Conservation (phyloP, 192 early-diverging fungal species). For the Entrophospora sp. region DNA sequence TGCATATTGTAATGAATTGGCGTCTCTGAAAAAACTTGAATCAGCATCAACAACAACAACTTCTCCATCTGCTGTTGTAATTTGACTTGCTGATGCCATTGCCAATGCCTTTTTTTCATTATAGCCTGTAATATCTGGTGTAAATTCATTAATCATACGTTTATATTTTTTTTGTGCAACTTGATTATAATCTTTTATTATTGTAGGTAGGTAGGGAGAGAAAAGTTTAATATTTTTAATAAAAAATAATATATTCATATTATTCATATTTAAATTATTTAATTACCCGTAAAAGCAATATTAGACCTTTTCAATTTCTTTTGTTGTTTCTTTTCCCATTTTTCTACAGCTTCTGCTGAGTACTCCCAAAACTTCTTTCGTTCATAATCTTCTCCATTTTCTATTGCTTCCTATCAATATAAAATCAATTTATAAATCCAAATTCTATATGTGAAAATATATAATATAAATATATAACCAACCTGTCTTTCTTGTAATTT, state of each 20-base stretch:
- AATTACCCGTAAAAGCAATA: conserved; percentile 70
- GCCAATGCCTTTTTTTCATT: conserved; percentile 51
- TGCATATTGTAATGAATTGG: conserved; percentile 61
- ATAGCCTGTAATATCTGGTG: conserved; percentile 75
- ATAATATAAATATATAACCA: not conserved
- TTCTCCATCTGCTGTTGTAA: conserved; percentile 31
- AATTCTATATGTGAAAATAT: not conserved
- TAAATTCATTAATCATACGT: conserved; percentile 65
- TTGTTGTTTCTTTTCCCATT: conserved; percentile 74
- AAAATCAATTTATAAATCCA: not conserved
- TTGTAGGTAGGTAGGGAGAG: too few species aligned
- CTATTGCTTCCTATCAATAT: conserved; percentile 44
- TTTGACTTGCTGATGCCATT: conserved; percentile 18
- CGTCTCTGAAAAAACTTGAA: conserved; percentile 51
- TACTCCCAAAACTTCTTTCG: conserved; percentile 75
- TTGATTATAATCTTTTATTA: conserved; percentile 62
- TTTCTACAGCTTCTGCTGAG: conserved; percentile 76
- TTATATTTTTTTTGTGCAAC: conserved; percentile 84
- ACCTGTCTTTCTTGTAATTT: conserved; percentile 53
- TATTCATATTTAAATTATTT: not conserved
- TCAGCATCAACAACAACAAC: conserved; percentile 25
- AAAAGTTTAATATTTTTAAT: too few species aligned
- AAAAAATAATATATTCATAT: not conserved
- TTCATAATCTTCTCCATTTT: conserved; percentile 76
- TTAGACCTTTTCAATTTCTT: conserved; percentile 58